A percentile compares a stretch with the other conserved stretches of the same genome.
Evolutionary conservation across 2,329 filamentous ascomycete species (phyloP).

Genomic region (Escovopsis weberi): DNA sequence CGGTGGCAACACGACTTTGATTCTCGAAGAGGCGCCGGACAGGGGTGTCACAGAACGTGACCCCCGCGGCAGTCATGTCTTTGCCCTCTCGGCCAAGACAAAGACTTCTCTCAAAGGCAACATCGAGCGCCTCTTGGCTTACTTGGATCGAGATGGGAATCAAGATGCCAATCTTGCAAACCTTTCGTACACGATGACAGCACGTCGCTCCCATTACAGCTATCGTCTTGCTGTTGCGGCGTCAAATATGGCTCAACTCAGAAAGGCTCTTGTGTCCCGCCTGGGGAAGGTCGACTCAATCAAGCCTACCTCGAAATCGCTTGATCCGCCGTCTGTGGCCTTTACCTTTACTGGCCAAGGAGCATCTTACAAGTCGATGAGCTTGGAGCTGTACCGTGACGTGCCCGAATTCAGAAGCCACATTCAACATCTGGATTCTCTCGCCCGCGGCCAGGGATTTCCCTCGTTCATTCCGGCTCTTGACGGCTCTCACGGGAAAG

Average conservation of each 20-base stretch:
- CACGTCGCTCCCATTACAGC: constrained; percentile 12
- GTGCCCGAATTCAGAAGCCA: background rate
- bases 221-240: background rate
- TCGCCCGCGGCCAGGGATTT: background rate
- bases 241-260: background rate
- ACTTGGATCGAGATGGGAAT: constrained; percentile 26
- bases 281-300: background rate
- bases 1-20: constrained; percentile 46
- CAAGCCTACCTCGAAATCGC: background rate
- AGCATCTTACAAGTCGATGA: constrained; percentile 17
- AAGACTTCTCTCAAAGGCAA: constrained; percentile 43
- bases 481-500: background rate
- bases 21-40: constrained; percentile 50
- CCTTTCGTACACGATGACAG: constrained; percentile 32
- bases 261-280: background rate
- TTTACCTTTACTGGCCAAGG: constrained; percentile 35
- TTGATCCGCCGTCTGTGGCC: constrained; percentile 5
- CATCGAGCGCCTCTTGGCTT: constrained; percentile 37
- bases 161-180: constrained; percentile 37
- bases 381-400: constrained; percentile 14
- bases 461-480: background rate
- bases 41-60: constrained; percentile 41
- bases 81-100: constrained; percentile 40
- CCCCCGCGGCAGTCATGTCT: constrained; percentile 36
- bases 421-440: background rate